Conservation (phyloP, 163 green algal genomes). For the Coccomyxa subellipsoidea region DNA sequence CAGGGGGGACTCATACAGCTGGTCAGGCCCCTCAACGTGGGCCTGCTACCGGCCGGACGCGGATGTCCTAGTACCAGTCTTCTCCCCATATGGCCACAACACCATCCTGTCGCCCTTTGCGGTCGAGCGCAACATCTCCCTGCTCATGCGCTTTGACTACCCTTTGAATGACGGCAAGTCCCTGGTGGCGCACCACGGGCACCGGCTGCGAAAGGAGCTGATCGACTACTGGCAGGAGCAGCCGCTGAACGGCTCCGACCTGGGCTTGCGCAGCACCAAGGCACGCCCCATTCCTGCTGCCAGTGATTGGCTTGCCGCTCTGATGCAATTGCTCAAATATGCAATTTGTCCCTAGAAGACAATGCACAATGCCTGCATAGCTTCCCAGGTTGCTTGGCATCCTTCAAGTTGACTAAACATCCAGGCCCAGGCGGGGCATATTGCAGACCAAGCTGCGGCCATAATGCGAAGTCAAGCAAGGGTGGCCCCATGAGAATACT, state of each 20-base stretch:
- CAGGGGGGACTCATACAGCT: slow-evolving; percentile 2
- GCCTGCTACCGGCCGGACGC: slow-evolving; percentile 1
- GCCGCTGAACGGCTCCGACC: background rate
- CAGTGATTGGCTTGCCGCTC: too few species aligned
- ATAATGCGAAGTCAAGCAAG: too few species aligned
- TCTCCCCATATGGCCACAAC: background rate
- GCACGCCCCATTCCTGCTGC: background rate
- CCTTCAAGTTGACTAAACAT: too few species aligned
- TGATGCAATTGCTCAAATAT: too few species aligned
- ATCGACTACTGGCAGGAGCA: slow-evolving; percentile 9
- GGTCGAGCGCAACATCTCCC: background rate
- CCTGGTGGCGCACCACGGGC: slow-evolving; percentile 8
- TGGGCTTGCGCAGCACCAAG: slow-evolving; percentile 13
- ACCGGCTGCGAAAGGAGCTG: slow-evolving; percentile 10
- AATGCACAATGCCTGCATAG: too few species aligned
- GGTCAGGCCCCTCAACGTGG: background rate
- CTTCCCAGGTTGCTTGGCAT: too few species aligned
- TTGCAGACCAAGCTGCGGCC: too few species aligned
- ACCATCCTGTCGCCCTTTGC: slow-evolving; percentile 1
- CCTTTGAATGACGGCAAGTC: slow-evolving; percentile 6
- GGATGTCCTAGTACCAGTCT: slow-evolving; percentile 6
- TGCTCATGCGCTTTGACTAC: slow-evolving; percentile 17
- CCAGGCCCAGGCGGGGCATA: too few species aligned
- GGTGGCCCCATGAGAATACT: too few species aligned
- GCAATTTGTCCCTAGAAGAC: too few species aligned